Evolutionary conservation across 306 rosid species (phyloP).

Genomic region (peach (Prunus persica)): Prunus_persica_NCBIv2 NC_034009.1:10370501-10371000

Average conservation of each 20-base stretch:
- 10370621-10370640: slow-evolving; percentile 84
- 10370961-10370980: neutral
- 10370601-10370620: slow-evolving; percentile 43
- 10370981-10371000: neutral
- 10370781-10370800: neutral
- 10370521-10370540: neutral
- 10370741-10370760: slow-evolving; percentile 93
- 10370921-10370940: neutral
- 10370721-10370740: slow-evolving; percentile 94
- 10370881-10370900: neutral
- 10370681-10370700: slow-evolving; percentile 93
- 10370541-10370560: neutral
- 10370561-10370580: neutral
- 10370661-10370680: slow-evolving; percentile 90
- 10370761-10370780: neutral
- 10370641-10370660: slow-evolving; percentile 80
- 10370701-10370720: slow-evolving; percentile 88
- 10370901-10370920: neutral
- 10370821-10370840: neutral
- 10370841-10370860: neutral
- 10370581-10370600: slow-evolving; percentile 9
- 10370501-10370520: neutral
- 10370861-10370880: neutral
- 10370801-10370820: neutral
- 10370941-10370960: neutral